Percentiles rank a stretch among this genome's conserved stretches.
Evolutionary conservation across 495 filamentous ascomycete genomes (phyloP).

Genomic region (Bacidia rubella): DNA sequence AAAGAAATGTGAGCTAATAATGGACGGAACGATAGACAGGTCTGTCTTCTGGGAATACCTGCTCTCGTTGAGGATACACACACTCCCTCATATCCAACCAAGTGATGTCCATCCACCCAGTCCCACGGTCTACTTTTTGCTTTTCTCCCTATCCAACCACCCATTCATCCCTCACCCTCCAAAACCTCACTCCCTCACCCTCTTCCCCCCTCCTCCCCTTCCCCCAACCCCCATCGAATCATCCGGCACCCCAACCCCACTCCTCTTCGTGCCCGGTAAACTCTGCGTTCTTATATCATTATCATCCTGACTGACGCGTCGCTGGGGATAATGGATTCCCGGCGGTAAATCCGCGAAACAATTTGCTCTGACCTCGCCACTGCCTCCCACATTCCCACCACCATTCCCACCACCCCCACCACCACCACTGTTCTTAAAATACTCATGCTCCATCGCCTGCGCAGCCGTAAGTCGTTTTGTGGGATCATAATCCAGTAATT

Average conservation of each 20-base stretch:
- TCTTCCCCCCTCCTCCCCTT: background rate
- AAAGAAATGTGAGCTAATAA: too few relatives aligned
- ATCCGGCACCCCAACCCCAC: constrained; percentile 72
- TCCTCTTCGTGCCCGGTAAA: constrained; percentile 82
- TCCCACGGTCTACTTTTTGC: too few relatives aligned
- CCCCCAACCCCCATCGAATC: constrained; percentile 32
- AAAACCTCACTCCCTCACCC: background rate
- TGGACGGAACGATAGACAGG: too few relatives aligned
- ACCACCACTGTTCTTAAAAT: constrained; percentile 46
- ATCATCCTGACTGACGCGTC: constrained; percentile 83
- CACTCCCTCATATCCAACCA: too few relatives aligned
- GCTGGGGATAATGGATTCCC: constrained; percentile 74
- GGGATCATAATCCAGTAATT: constrained; percentile 85
- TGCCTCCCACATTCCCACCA: too few relatives aligned
- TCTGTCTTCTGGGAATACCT: too few relatives aligned
- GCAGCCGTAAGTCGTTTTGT: constrained; percentile 74
- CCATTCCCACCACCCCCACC: background rate
- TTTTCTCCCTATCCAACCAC: too few relatives aligned
- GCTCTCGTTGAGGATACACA: too few relatives aligned
- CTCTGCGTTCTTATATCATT: constrained; percentile 85
- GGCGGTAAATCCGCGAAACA: constrained; percentile 69
- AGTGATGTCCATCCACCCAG: too few relatives aligned
- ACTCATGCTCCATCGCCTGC: constrained; percentile 74
- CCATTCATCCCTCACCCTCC: background rate
- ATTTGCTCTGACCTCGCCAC: constrained; percentile 48